Conservation (phyloP, 257 asterid genomes). For the Capsicum chinense region DNA sequence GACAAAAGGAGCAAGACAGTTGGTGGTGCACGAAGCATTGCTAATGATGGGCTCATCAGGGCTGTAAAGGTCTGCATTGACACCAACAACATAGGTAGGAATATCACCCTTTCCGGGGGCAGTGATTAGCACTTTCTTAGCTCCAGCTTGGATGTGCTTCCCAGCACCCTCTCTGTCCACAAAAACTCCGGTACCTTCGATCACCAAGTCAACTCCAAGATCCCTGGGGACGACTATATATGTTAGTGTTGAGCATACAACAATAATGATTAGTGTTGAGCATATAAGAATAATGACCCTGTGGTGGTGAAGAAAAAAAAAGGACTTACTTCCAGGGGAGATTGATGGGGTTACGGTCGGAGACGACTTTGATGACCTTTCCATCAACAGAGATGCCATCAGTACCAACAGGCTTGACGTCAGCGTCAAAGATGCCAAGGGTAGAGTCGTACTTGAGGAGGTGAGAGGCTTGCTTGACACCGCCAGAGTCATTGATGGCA, state of each 20-base stretch:
- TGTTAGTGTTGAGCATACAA: neutral
- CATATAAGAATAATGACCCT: neutral
- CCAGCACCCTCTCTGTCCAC: neutral
- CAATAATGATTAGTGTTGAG: neutral
- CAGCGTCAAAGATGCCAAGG: neutral
- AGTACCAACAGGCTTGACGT: constrained; percentile 8
- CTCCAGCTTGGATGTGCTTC: constrained; percentile 1
- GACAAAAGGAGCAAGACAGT: constrained; percentile 6
- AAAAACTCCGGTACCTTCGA: constrained; percentile 13
- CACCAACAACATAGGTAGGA: neutral
- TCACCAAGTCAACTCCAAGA: neutral
- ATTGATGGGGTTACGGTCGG: neutral
- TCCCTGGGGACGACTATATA: neutral
- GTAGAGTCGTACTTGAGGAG: neutral
- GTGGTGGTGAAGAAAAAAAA: neutral
- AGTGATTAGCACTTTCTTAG: neutral
- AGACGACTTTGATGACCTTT: neutral
- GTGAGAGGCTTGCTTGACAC: constrained; percentile 14
- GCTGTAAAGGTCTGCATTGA: neutral
- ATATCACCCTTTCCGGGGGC: neutral
- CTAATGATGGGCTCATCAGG: neutral
- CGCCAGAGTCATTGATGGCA: neutral
- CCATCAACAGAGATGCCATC: constrained; percentile 4
- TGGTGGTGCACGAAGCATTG: constrained; percentile 17
- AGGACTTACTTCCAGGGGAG: constrained; percentile 4